Conservation (phyloP, 2,329 filamentous ascomycete species). For the Venturia aucupariae region DNA sequence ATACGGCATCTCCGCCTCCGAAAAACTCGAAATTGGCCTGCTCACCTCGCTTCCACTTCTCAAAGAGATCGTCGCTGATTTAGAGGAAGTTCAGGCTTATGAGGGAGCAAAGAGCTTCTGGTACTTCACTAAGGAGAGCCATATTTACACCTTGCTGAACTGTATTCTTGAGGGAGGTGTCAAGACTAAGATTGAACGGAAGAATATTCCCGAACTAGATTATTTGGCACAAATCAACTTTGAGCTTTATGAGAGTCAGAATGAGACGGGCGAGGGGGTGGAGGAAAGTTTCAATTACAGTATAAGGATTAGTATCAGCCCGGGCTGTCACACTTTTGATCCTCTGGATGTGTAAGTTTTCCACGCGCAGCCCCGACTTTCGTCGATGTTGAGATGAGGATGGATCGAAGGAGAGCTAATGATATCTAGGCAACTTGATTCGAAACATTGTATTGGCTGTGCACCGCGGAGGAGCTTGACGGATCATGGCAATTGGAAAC, state of each 20-base stretch:
- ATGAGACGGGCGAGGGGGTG: slow-evolving; percentile 44
- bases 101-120: slow-evolving; percentile 93
- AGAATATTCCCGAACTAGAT: slow-evolving; percentile 91
- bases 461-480: slow-evolving; percentile 85
- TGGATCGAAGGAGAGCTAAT: background rate
- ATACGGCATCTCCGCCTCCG: slow-evolving; percentile 88
- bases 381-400: too few species aligned
- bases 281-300: slow-evolving; percentile 81
- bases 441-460: slow-evolving; percentile 90
- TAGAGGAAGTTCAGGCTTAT: slow-evolving; percentile 94
- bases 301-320: slow-evolving; percentile 91
- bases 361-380: too few species aligned
- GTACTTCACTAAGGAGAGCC: slow-evolving; percentile 98
- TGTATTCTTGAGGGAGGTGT: slow-evolving; percentile 96
- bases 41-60: slow-evolving; percentile 87
- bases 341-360: slow-evolving; percentile 66
- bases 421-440: slow-evolving; percentile 61
- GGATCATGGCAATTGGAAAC: slow-evolving; percentile 87
- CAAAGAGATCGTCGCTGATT: slow-evolving; percentile 91
- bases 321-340: slow-evolving; percentile 93
- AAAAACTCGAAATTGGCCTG: slow-evolving; percentile 97
- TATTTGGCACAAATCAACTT: slow-evolving; percentile 98
- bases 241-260: slow-evolving; percentile 92
- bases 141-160: slow-evolving; percentile 96
- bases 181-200: slow-evolving; percentile 91